Percentiles rank a stretch among this genome's conserved stretches.
These are phyloP conservation scores for Piper longum DNA, from an alignment of 164 flowering plant species.

Conservation along the genomic window DNA sequence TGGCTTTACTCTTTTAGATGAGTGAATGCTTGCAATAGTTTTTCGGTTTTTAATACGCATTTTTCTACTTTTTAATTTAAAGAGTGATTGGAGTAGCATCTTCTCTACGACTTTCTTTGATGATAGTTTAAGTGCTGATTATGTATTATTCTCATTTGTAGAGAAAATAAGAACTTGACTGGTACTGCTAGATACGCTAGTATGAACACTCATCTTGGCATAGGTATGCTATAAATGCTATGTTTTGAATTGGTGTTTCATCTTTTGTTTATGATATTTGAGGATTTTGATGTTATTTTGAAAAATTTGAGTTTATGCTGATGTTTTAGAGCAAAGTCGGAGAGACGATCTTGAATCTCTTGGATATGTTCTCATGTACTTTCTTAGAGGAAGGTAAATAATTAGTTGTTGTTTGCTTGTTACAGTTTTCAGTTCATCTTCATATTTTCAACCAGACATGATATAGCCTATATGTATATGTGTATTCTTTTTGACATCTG, in stretches of 20 bases:
- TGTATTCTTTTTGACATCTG: neutral
- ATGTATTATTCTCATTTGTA: slow-evolving; percentile 17
- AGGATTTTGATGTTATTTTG: neutral
- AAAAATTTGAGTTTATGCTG: neutral
- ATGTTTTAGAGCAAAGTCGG: slow-evolving; percentile 71
- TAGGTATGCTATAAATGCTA: slow-evolving; percentile 35
- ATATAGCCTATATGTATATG: neutral
- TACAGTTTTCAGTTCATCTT: neutral
- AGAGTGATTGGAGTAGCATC: neutral
- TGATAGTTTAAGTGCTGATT: neutral
- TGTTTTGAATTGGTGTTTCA: neutral
- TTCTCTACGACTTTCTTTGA: neutral
- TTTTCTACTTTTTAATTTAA: neutral
- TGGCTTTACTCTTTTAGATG: no score
- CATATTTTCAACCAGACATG: neutral
- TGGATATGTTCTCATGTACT: slow-evolving; percentile 89
- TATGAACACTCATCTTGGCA: slow-evolving; percentile 90
- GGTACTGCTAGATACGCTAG: slow-evolving; percentile 98
- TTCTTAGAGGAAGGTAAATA: slow-evolving; percentile 72
- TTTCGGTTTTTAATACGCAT: no score
- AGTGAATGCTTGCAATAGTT: no score
- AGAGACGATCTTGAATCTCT: slow-evolving; percentile 94
- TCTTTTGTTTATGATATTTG: neutral
- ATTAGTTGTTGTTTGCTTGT: neutral
- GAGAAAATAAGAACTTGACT: slow-evolving; percentile 88